Evolutionary conservation across 106 monocot genomes (phyloP).

Genomic region (Platanthera guangdongensis): DNA sequence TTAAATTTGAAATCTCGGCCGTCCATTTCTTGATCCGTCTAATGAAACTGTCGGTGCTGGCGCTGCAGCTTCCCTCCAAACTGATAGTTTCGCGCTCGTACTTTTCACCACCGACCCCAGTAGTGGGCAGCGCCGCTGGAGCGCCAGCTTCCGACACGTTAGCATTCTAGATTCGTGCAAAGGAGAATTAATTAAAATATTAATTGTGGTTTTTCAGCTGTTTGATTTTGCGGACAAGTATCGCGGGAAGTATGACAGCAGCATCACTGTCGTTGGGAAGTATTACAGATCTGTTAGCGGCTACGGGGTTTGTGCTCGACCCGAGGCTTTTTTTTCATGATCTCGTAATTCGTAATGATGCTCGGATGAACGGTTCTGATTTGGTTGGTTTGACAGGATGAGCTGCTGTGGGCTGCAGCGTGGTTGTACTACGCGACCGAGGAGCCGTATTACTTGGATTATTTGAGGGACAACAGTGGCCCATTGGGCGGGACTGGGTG

Average conservation of each 20-base stretch:
- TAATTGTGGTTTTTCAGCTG: conserved; percentile 30
- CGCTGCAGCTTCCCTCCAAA: neutral
- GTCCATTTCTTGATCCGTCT: conserved; percentile 2
- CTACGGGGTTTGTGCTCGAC: conserved; percentile 45
- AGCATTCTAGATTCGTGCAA: neutral
- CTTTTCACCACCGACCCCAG: neutral
- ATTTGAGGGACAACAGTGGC: conserved; percentile 53
- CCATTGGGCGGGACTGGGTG: conserved; percentile 86
- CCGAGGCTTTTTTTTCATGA: neutral
- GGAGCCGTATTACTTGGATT: conserved; percentile 66
- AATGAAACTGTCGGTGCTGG: conserved; percentile 1
- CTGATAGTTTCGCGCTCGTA: neutral
- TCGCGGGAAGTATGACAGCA: conserved; percentile 89
- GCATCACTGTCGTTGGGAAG: conserved; percentile 76
- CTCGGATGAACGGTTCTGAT: conserved; percentile 5
- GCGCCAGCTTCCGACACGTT: neutral
- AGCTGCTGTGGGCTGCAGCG: conserved; percentile 84
- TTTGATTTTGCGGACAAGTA: conserved; percentile 94
- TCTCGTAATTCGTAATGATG: neutral
- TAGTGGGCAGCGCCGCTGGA: too few species aligned
- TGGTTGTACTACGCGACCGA: conserved; percentile 83
- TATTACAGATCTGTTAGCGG: conserved; percentile 89
- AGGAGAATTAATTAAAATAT: neutral
- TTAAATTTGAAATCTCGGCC: neutral
- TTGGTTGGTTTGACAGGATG: conserved; percentile 26